Conservation (phyloP, 257 asterid genomes). For the Schizonepeta tenuifolia region DNA sequence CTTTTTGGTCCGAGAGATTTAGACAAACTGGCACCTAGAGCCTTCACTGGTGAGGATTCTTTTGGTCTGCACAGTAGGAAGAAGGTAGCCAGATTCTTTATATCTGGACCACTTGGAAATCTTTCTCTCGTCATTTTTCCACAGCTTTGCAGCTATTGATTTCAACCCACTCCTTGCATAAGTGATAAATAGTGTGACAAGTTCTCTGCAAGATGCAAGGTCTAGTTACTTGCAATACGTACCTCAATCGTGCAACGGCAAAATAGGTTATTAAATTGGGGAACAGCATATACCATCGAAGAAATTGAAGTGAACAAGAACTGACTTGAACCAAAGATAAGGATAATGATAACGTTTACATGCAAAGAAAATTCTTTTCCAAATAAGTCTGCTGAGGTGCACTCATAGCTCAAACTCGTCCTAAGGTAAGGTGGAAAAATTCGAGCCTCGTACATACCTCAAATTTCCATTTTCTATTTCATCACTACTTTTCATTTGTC, state of each 20-base stretch:
- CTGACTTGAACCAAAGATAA: not conserved
- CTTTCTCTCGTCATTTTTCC: constrained; percentile 76
- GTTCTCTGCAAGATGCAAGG: constrained; percentile 62
- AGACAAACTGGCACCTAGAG: constrained; percentile 53
- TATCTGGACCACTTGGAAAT: constrained; percentile 62
- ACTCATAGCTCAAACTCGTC: not conserved
- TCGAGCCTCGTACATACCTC: no score
- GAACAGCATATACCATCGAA: not conserved
- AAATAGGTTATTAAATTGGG: not conserved
- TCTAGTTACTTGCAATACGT: constrained; percentile 21
- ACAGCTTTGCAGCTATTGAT: constrained; percentile 64
- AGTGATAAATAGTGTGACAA: constrained; percentile 56
- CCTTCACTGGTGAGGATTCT: constrained; percentile 53
- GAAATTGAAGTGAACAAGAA: not conserved
- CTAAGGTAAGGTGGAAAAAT: not conserved
- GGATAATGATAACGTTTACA: no score
- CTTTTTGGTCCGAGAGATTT: constrained; percentile 25
- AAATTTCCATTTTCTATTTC: not conserved
- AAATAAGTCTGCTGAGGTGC: no score
- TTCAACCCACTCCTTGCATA: constrained; percentile 67
- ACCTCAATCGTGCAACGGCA: constrained; percentile 15
- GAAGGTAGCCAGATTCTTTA: constrained; percentile 75
- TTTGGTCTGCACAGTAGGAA: constrained; percentile 71
- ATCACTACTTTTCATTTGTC: not conserved
- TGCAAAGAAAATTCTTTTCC: no score